These are phyloP conservation scores for Penicillium angulare DNA, from an alignment of 495 filamentous ascomycete genomes.

Conservation along the genomic window DNA sequence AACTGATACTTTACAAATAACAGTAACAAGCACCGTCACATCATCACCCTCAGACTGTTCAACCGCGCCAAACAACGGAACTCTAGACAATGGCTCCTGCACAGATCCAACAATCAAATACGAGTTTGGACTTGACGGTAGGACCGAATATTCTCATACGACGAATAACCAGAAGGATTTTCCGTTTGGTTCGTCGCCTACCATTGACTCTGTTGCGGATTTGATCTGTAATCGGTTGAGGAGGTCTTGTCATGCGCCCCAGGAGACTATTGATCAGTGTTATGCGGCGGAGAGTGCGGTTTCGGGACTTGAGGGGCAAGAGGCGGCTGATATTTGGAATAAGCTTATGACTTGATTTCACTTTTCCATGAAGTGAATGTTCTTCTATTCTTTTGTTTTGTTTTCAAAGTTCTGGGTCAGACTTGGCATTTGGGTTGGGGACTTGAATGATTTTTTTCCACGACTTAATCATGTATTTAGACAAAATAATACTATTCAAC, in stretches of 20 bases:
- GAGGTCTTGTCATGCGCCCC: constrained; percentile 51
- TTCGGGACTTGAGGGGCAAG: constrained; percentile 38
- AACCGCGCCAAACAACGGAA: no score
- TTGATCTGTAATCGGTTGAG: constrained; percentile 57
- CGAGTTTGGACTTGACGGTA: constrained; percentile 50
- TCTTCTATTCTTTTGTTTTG: not conserved
- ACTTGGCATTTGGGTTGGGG: no score
- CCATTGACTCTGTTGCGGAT: constrained; percentile 51
- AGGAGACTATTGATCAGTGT: constrained; percentile 47
- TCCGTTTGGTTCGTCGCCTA: constrained; percentile 57
- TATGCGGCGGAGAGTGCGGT: constrained; percentile 42
- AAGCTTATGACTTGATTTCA: constrained; percentile 17
- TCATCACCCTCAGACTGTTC: no score
- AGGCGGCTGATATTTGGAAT: constrained; percentile 62
- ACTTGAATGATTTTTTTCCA: no score
- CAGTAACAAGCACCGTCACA: no score
- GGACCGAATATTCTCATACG: constrained; percentile 50
- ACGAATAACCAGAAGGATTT: constrained; percentile 51
- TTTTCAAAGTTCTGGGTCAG: no score
- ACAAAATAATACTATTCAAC: no score
- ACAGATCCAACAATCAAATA: constrained; percentile 56
- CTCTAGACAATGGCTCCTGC: no score
- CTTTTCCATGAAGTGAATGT: no score
- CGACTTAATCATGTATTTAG: no score
- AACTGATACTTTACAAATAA: no score